Evolutionary conservation across 2,329 filamentous ascomycete species (phyloP), one percentile per base, ranked within the genome.

Genomic region (Ascocoryne sarcoides): DNA sequence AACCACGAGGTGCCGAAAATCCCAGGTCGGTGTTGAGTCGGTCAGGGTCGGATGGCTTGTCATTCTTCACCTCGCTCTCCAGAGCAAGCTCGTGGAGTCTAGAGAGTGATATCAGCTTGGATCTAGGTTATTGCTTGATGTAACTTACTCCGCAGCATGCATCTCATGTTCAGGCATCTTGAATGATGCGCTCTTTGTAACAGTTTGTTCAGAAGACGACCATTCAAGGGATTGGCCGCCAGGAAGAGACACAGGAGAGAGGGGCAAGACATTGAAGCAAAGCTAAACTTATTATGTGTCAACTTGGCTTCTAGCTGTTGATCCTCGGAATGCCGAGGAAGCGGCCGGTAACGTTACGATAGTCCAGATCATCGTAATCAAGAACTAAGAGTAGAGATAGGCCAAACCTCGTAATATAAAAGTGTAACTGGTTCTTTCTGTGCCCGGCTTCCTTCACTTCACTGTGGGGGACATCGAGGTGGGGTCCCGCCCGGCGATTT

Each of bases 101-200:
- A 15, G 12, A 7, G 4, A 8, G 5, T 7, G 12, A 28, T 29
- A 15, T 39, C n/a, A 39, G 33, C 10, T n/a, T 16, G 7, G 19
- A 10, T 18, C 12, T 4, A 10, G 3, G 10, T 4, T 14, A 10
- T 20, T 16, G 10, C 18, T 2, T 4, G 10, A 20, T 15, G 12
- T 10, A 4, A 40, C 37, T 28, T 31, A 40, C 37, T 47, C 47
- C 3, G 44, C 44, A 10, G 42, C 42, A 16, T 49, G 42, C 47
- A 49, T 49, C 33, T 49, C 36, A 28, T 47, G 47, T 44, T 49
- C 47, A 31, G 42, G 33, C 47, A 47, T 49, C 5, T 43, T 47
- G 44, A 36, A 10, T 21, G 21, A 12, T 14, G n/a, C n/a, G n/a
- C n/a, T n/a, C n/a, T n/a, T n/a, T n/a, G n/a, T n/a, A n/a, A n/a